Base-by-base conservation (phyloP, 345 rosid species). In the Heritiera littoralis region DNA sequence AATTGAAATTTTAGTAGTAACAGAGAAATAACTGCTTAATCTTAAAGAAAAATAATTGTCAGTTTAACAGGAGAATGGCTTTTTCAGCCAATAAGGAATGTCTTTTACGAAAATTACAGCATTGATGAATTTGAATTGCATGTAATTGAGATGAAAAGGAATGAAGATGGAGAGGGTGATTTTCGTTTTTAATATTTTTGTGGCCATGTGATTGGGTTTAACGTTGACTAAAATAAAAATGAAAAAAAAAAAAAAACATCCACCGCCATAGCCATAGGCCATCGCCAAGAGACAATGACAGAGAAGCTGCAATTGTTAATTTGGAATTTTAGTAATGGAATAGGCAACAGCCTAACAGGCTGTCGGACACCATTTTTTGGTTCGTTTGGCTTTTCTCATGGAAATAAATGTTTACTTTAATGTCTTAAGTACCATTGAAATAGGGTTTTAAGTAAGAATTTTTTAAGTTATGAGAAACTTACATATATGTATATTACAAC, bases 191-290 rank as follows among this genome's bases (percentile, higher is more conserved):
- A 59, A 23, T 56, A n/a, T 0, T 59, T 59, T 59, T 20, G 32
- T 41, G 72, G 72, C 72, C 72, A 41, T 66, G 15, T 66, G 72
- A 41, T 40, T 40, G 49, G 71, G 51, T 3, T 64, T 35, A 64
- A 18, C 2, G 20, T 56, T 7, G 23, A 15, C 7, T 55, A 15
- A 17, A 55, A 17, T 4, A 15, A 14, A 17, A 55, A 1, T 55
- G 20, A 23, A 3, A 7, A 55, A 51, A 17, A 18, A 55, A 55
- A 17, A 6, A 20, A 17, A 55, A 17, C 59, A 17, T 55, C 59
- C 59, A 55, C 9, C 2, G 59, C 23, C 23, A 18, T 0, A 0
- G 45, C 45, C 8, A 40, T 3, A 3, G 38, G 38, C 38, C 38
- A 40, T 40, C 15, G 58, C n/a, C 58, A 54, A 52, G 15, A 5